Percentiles rank a stretch among this genome's conserved stretches.
phyloP scores from a whole-genome alignment of 2,329 filamentous ascomycete species.

The Neophaeococcomyces mojaviensis region DNA sequence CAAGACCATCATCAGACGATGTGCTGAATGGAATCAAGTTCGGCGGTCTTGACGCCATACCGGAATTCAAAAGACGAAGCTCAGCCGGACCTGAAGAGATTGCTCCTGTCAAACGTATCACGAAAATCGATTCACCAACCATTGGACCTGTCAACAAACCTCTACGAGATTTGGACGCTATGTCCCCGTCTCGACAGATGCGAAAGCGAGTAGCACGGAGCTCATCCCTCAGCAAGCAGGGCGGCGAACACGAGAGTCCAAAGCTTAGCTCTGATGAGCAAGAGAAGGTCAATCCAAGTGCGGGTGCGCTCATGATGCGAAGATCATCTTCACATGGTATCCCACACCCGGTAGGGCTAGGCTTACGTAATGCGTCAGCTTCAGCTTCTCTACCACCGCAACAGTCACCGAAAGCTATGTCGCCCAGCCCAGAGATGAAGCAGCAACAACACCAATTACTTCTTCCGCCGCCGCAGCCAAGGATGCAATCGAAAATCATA shows the following conservation, averaged over 20 bases:
- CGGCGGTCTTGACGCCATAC: conserved; percentile 34
- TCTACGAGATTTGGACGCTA: conserved; percentile 1
- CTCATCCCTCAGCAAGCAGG: background rate
- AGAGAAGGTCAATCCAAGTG: background rate
- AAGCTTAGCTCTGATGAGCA: conserved; percentile 4
- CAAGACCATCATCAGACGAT: conserved; percentile 77
- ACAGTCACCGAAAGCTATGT: conserved; percentile 8
- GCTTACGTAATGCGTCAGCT: conserved; percentile 8
- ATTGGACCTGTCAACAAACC: background rate
- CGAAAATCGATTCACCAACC: conserved; percentile 18
- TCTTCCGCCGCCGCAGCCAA: conserved; percentile 10
- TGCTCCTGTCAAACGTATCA: conserved; percentile 17
- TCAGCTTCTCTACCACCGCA: conserved; percentile 7
- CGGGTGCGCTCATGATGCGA: conserved; percentile 6
- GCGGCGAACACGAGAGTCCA: background rate
- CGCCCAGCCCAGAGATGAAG: conserved; percentile 4
- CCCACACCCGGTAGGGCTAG: background rate
- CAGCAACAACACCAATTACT: conserved; percentile 19
- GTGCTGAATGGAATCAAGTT: conserved; percentile 71
- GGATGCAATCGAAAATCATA: background rate
- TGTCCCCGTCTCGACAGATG: conserved; percentile 3
- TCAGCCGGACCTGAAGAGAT: conserved; percentile 15
- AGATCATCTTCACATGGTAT: conserved; percentile 5
- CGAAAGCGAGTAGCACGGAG: conserved; percentile 5
- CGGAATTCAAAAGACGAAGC: conserved; percentile 9